A percentile compares a stretch with the other conserved stretches of the same genome.
phyloP scores from a whole-genome alignment of 208 protist species.

The Endotrypanum monterogeii region DNA sequence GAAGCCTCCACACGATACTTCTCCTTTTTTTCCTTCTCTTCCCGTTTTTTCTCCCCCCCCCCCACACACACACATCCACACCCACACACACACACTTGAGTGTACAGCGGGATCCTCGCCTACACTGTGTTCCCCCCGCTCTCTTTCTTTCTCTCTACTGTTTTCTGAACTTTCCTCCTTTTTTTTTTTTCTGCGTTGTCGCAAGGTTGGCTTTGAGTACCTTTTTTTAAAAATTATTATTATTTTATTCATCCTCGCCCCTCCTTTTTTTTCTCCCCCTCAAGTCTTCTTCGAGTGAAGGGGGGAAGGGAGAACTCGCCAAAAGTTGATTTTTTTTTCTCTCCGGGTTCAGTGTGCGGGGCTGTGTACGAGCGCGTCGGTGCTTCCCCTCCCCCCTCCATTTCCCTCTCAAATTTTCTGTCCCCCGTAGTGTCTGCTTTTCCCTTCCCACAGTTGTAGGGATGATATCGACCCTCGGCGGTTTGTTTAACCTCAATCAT shows the following conservation, averaged over 20 bases:
- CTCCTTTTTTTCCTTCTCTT: neutral
- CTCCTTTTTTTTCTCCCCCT: neutral
- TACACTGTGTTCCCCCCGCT: neutral
- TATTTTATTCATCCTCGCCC: neutral
- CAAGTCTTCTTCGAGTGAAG: too few relatives aligned
- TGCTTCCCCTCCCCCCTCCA: neutral
- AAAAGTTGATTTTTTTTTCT: too few relatives aligned
- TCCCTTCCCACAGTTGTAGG: neutral
- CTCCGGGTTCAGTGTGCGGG: too few relatives aligned
- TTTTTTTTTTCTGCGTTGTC: neutral
- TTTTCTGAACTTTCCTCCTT: neutral
- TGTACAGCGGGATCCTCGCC: neutral
- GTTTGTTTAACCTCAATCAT: slow-evolving; percentile 78
- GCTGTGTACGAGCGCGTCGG: too few relatives aligned
- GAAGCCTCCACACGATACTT: neutral
- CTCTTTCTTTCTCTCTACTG: neutral
- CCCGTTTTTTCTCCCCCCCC: slow-evolving; percentile 4
- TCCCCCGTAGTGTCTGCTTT: neutral
- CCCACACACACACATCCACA: neutral
- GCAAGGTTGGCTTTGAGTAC: neutral
- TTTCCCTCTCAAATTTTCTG: neutral
- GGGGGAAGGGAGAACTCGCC: too few relatives aligned
- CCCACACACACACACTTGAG: neutral
- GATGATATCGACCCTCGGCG: slow-evolving; percentile 82
- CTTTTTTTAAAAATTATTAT: too few relatives aligned